Conservation (phyloP, 192 early-diverging fungal genomes). For the Phlyctochytrium bullatum region DNA sequence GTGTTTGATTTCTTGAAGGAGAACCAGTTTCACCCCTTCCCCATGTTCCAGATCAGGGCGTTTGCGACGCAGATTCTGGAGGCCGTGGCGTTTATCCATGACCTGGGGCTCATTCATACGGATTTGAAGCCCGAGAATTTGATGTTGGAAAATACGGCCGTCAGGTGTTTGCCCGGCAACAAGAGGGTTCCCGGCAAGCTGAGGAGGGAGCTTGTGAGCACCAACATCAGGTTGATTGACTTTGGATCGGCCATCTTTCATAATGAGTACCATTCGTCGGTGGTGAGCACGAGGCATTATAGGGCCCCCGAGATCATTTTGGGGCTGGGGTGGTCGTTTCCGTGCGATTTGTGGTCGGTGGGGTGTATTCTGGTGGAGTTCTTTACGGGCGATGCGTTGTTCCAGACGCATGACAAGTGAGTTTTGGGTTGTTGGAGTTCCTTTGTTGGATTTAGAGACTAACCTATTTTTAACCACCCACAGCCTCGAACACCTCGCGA, state of each 20-base stretch:
- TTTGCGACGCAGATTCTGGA: constrained; percentile 83
- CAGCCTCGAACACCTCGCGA: constrained; percentile 87
- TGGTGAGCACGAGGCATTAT: constrained; percentile 95
- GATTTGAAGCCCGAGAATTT: constrained; percentile 95
- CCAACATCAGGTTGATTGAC: constrained; percentile 88
- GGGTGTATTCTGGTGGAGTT: constrained; percentile 97
- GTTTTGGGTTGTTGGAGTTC: background rate
- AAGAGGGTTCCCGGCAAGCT: constrained; percentile 27
- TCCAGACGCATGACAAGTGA: constrained; percentile 94
- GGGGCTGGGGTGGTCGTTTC: constrained; percentile 90
- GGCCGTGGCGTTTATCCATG: constrained; percentile 90
- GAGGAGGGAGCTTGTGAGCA: constrained; percentile 63
- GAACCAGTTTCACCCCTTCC: constrained; percentile 87
- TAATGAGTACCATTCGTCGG: constrained; percentile 85
- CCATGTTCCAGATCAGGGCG: constrained; percentile 75
- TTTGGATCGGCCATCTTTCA: constrained; percentile 96
- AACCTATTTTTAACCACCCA: constrained; percentile 3
- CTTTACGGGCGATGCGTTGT: constrained; percentile 90
- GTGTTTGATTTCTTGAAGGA: constrained; percentile 97
- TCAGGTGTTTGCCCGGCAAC: background rate
- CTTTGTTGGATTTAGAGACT: background rate
- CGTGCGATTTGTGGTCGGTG: constrained; percentile 97
- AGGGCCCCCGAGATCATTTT: constrained; percentile 96
- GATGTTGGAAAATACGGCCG: constrained; percentile 62
- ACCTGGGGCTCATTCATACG: constrained; percentile 85